Conservation (phyloP, 139 green algal genomes). For the Medakamo hakoo region DNA sequence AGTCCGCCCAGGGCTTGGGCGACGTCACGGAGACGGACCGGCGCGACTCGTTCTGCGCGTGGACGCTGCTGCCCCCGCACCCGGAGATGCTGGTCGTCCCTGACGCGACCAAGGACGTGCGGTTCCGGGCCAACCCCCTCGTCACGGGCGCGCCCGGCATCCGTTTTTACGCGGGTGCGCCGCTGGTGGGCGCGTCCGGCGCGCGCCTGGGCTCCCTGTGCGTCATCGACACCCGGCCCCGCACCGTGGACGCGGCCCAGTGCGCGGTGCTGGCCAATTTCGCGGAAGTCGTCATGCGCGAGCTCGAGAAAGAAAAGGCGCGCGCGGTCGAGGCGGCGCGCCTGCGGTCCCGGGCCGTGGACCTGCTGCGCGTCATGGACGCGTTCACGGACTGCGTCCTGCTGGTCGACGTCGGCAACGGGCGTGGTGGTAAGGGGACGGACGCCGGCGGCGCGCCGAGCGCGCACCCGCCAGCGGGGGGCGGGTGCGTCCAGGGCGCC, state of each 20-base stretch:
- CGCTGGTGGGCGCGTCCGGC: constrained; percentile 40
- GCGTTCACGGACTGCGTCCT: constrained; percentile 62
- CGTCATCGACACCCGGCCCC: constrained; percentile 58
- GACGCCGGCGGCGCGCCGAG: too few species aligned
- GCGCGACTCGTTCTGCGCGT: constrained; percentile 64
- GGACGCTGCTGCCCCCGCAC: constrained; percentile 52
- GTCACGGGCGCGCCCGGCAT: constrained; percentile 49
- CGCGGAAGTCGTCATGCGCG: constrained; percentile 62
- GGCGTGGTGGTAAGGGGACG: too few species aligned
- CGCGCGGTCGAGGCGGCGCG: not conserved
- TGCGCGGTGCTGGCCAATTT: constrained; percentile 66
- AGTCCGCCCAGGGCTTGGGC: constrained; percentile 38
- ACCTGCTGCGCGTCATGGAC: constrained; percentile 31
- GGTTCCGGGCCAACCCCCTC: constrained; percentile 58
- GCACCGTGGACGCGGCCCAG: constrained; percentile 40
- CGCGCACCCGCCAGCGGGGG: not conserved
- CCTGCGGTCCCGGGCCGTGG: not conserved
- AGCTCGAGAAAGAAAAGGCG: constrained; percentile 65
- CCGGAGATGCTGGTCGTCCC: constrained; percentile 60
- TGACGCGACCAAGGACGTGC: constrained; percentile 43
- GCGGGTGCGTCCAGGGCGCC: not conserved
- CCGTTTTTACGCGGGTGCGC: constrained; percentile 75
- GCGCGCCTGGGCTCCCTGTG: constrained; percentile 60
- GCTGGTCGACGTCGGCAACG: constrained; percentile 34
- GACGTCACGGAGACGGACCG: constrained; percentile 36